Percentiles rank a stretch among this genome's conserved stretches.
These are phyloP conservation scores for Mollisiaceae sp. DNA, from an alignment of 2,329 filamentous ascomycete species.

Conservation along the genomic window DNA sequence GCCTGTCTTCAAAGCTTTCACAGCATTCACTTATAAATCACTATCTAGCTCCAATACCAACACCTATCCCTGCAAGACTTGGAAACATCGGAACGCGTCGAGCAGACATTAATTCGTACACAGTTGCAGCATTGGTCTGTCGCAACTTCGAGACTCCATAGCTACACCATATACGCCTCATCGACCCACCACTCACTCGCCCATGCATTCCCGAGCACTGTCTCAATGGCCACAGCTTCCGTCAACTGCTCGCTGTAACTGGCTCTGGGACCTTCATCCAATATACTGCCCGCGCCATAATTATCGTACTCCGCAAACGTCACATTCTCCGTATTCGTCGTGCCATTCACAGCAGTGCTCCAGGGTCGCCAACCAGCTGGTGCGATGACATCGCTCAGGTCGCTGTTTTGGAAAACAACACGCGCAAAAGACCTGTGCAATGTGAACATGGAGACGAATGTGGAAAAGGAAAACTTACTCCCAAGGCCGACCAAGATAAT, in stretches of 20 bases:
- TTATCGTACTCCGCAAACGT: constrained; percentile 58
- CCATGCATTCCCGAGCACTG: constrained; percentile 24
- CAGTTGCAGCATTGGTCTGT: too few relatives aligned
- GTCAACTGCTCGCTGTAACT: constrained; percentile 25
- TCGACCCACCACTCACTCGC: constrained; percentile 32
- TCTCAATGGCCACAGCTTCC: constrained; percentile 22
- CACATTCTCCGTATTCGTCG: constrained; percentile 51
- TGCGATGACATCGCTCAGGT: constrained; percentile 54
- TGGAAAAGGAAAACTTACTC: constrained; percentile 27
- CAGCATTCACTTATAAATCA: too few relatives aligned
- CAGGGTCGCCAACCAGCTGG: constrained; percentile 56
- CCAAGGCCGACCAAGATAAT: constrained; percentile 60
- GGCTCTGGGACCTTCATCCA: constrained; percentile 26
- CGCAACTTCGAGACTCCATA: too few relatives aligned
- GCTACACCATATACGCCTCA: constrained; percentile 21
- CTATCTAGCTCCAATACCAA: too few relatives aligned
- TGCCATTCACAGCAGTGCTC: constrained; percentile 42
- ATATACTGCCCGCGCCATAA: constrained; percentile 49
- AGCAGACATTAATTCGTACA: too few relatives aligned
- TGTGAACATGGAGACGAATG: neutral
- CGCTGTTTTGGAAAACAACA: constrained; percentile 56
- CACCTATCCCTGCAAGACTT: too few relatives aligned
- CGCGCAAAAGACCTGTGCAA: constrained; percentile 47
- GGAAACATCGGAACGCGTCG: too few relatives aligned
- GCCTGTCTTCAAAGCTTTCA: too few relatives aligned